phyloP scores from a whole-genome alignment of 2,329 filamentous ascomycete genomes.

The Calonectria pseudoreteaudii region DNA sequence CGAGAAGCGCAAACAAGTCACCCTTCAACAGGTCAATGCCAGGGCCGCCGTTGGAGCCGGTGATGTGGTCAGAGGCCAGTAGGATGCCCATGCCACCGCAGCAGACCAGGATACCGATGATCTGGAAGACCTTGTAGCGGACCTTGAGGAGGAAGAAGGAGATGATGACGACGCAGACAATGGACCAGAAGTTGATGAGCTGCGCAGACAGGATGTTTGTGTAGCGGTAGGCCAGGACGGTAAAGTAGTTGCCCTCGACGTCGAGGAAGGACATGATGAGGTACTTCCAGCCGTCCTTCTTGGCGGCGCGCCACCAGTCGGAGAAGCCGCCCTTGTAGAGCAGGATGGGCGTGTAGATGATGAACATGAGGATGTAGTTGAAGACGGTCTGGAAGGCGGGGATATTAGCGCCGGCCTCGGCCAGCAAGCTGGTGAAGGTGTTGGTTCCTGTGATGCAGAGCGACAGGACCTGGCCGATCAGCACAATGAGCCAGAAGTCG shows the following conservation, averaged over 20 bases:
- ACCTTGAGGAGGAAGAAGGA: constrained; percentile 87
- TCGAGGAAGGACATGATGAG: constrained; percentile 93
- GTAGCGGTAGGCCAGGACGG: constrained; percentile 91
- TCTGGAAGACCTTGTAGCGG: constrained; percentile 89
- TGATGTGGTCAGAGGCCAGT: constrained; percentile 88
- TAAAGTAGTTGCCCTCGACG: constrained; percentile 98
- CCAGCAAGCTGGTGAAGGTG: constrained; percentile 86
- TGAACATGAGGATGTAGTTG: constrained; percentile 87
- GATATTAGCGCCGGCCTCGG: constrained; percentile 76
- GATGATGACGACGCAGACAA: constrained; percentile 88
- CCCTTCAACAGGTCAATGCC: constrained; percentile 84
- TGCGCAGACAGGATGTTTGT: constrained; percentile 94
- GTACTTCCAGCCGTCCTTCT: constrained; percentile 89
- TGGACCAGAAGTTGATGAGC: constrained; percentile 98
- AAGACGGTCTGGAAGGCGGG: constrained; percentile 97
- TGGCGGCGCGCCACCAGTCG: constrained; percentile 73
- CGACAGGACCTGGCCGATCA: constrained; percentile 85
- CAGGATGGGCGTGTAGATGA: constrained; percentile 85
- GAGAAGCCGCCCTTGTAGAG: constrained; percentile 83
- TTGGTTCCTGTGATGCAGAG: constrained; percentile 94
- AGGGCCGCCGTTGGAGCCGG: constrained; percentile 75
- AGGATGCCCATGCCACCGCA: constrained; percentile 91
- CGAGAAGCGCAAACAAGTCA: constrained; percentile 90
- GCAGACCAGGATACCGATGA: constrained; percentile 88
- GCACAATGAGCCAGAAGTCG: constrained; percentile 89